Evolutionary conservation across 768 basidiomycete species (phyloP), one percentile per base, ranked within the genome.

Genomic region (Dioszegia aurantiaca): DNA sequence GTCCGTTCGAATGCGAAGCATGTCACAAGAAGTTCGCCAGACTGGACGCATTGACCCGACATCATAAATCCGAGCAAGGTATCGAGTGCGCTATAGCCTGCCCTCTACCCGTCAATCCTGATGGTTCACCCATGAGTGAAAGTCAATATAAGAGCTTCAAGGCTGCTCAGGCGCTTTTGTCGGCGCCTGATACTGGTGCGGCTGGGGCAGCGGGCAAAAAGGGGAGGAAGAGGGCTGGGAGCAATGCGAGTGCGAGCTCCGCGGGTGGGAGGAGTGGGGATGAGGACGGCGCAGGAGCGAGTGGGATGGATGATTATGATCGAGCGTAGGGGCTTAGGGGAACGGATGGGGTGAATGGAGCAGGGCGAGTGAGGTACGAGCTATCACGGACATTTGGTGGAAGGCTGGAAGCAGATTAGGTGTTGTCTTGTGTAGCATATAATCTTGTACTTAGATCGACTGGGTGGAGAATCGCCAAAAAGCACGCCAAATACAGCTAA

Each of bases 21-120:
- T 98, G 93, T 74, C 82, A 83, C 65, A 89, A 92, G 80, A 89
- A 86, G 65, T 98, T 98, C 80, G 92, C 92, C 30, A 78, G 93
- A 60, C 87, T 95, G 83, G 94, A 97, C 76, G 93, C 93, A 40
- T 81, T 97, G 52, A 94, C 94, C 72, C 79, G 93, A 62, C 94
- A 98, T 80, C 77, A 89, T 91, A 77, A 80, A 89, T 89, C 88
- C 10, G 88, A 90, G 66, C 88, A 87, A 58, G 89, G 89, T 24
- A 82, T 85, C 5, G 89, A 90, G 48, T 90, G 89, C 73, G 80
- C 81, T 61, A 78, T 80, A 63, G 66, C 72, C n/a, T 79, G 80
- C 63, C 76, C 75, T 12, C 60, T 77, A 55, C 70, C 68, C 21
- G 74, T 72, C 45, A 72, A 79, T 48, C 77, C 76, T 0, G 76